Evolutionary conservation across 208 protist genomes (phyloP).

Genomic region (Trypanosoma lewisi): DNA sequence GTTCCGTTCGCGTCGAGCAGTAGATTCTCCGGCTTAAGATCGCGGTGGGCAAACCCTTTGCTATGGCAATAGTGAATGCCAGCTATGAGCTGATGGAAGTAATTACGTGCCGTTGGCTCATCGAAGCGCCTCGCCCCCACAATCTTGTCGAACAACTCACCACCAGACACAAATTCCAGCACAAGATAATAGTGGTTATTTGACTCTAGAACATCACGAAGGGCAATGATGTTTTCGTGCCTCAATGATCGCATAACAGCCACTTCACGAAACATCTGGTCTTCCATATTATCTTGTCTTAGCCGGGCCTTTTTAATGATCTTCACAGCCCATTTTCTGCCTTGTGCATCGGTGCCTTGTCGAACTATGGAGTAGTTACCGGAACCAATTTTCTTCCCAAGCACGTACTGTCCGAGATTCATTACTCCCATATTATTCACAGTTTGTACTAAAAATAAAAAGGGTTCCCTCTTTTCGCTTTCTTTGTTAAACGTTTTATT

Average conservation of each 20-base stretch:
- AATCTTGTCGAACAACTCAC: constrained; percentile 44
- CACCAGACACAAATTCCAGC: constrained; percentile 72
- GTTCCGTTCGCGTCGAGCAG: constrained; percentile 37
- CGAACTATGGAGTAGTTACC: constrained; percentile 49
- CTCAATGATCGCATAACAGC: constrained; percentile 42
- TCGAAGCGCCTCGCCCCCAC: constrained; percentile 27
- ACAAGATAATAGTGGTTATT: constrained; percentile 72
- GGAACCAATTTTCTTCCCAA: constrained; percentile 44
- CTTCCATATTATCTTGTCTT: constrained; percentile 42
- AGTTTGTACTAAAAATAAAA: too few relatives aligned
- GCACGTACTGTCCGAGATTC: too few relatives aligned
- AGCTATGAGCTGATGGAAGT: constrained; percentile 62
- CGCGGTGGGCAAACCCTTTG: constrained; percentile 59
- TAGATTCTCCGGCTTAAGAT: constrained; percentile 58
- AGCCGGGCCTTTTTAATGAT: constrained; percentile 33
- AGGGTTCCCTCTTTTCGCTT: too few relatives aligned
- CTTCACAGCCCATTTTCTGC: constrained; percentile 49
- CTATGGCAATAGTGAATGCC: constrained; percentile 64
- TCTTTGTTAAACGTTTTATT: too few relatives aligned
- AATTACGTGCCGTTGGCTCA: constrained; percentile 38
- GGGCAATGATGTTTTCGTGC: constrained; percentile 39
- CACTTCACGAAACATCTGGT: constrained; percentile 46
- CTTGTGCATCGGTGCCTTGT: constrained; percentile 35
- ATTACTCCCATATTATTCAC: too few relatives aligned
- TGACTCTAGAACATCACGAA: constrained; percentile 62